Base-by-base conservation (phyloP, 2,329 filamentous ascomycete species). In the Pseudopithomyces maydicus region DNA sequence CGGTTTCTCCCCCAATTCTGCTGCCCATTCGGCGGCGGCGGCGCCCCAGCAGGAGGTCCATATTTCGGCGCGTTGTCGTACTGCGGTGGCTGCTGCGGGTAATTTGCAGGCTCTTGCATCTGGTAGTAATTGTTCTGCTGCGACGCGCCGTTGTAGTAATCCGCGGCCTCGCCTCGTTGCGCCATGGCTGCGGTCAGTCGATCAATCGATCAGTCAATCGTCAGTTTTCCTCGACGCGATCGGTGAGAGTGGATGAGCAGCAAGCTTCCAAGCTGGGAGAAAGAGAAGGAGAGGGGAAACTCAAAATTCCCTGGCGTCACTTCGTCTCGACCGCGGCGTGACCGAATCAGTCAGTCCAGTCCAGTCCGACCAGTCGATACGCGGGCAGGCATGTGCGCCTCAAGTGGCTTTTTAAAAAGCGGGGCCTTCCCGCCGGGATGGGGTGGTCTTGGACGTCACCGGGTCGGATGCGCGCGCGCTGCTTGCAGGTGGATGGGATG, bases 1-100 rank as follows among this genome's bases (percentile, higher is more conserved):
- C 44, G 79, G 76, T 72, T 84, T 83, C 61, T 80, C 78, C 38
- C 66, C 23, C 70, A 69, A 38, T 69, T 60, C 52, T 66, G 66
- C 52, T 72, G 69, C 46, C 65, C 67, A 45, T 65, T 66, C 19
- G 41, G 56, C 1, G 62, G 63, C 7, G 62, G 69, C 15, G 65
- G 64, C 26, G 26, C 26, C 7, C 67, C 65, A 22, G 65, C 64
- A 12, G 69, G 69, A 26, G 66, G 68, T 35, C 62, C 67, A 55
- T 69, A 71, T 46, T 70, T 70, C 50, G 72, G 68, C n/a, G 29
- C 19, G 36, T 41, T 32, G 6, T 62, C 65, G 55, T 75, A 73
- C 46, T 70, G 68, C 6, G 74, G 69, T 45, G 71, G 71, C 44
- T 64, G 66, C 45, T 70, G 65, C 6, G 66, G 67, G 58, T 75